Evolutionary conservation across 352 stramenopile species (phyloP).

Genomic region (Phytophthora lateralis): DNA sequence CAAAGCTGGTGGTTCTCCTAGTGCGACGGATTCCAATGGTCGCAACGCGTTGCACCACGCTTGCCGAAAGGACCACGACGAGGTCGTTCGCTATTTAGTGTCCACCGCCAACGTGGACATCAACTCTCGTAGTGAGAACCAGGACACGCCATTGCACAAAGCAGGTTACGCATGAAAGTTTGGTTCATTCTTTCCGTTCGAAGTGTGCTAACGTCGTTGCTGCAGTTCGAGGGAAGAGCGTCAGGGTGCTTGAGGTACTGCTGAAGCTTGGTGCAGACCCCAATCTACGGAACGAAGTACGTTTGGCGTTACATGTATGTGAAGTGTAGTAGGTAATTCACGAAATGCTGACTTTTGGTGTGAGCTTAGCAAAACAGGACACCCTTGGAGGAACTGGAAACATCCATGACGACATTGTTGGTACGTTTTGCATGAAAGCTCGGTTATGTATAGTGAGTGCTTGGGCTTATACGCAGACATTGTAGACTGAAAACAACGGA

Average conservation of each 20-base stretch:
- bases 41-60: constrained; percentile 80
- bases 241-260: constrained; percentile 62
- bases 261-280: constrained; percentile 68
- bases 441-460: background rate
- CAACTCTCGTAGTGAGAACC: constrained; percentile 66
- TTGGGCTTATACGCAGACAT: background rate
- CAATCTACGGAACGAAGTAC: constrained; percentile 65
- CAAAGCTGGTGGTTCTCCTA: constrained; percentile 46
- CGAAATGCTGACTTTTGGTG: background rate
- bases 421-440: constrained; percentile 26
- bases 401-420: constrained; percentile 26
- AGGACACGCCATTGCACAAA: constrained; percentile 83
- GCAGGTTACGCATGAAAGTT: constrained; percentile 40
- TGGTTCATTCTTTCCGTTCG: background rate
- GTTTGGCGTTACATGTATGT: background rate
- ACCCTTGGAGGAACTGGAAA: constrained; percentile 66
- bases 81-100: constrained; percentile 64
- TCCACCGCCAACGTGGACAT: constrained; percentile 54
- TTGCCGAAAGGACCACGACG: constrained; percentile 75
- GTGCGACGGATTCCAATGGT: constrained; percentile 52
- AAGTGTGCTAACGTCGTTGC: background rate
- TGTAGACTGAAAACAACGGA: constrained; percentile 17
- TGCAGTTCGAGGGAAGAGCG: constrained; percentile 50
- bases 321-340: too few species aligned
- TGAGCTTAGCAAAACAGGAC: constrained; percentile 63